phyloP scores from a whole-genome alignment of 192 early-diverging fungal species.

The Geranomyces variabilis region DNA sequence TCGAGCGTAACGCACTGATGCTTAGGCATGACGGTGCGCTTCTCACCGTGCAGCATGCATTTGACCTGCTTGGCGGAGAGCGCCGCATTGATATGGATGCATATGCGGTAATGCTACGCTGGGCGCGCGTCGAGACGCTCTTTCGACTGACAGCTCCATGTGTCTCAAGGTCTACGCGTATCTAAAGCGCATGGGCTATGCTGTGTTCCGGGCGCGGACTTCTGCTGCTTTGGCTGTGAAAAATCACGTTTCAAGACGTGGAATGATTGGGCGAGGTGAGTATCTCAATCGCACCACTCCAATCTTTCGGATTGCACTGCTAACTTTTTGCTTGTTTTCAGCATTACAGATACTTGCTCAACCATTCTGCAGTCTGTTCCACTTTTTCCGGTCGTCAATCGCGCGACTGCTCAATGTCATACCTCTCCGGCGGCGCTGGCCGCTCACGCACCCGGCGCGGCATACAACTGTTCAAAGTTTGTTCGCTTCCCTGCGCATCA shows the following conservation, averaged over 20 bases:
- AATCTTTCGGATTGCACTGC: too few species aligned
- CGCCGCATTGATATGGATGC: background rate
- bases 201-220: constrained; percentile 4
- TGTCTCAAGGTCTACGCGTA: constrained; percentile 28
- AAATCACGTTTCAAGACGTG: too few species aligned
- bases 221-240: background rate
- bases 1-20: constrained; percentile 25
- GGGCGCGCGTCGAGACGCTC: background rate
- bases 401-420: too few species aligned
- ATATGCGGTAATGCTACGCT: background rate
- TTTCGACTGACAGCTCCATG: background rate
- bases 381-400: too few species aligned
- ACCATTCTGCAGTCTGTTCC: too few species aligned
- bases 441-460: too few species aligned
- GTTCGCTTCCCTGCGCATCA: background rate
- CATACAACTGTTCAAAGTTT: too few species aligned
- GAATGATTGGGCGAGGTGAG: too few species aligned
- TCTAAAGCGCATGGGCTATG: constrained; percentile 29
- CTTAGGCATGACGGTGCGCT: constrained; percentile 9
- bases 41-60: constrained; percentile 22
- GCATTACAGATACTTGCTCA: too few species aligned
- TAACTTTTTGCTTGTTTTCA: too few species aligned
- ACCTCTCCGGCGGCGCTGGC: too few species aligned
- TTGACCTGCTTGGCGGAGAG: constrained; percentile 15
- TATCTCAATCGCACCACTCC: too few species aligned